phyloP scores from a whole-genome alignment of 2,329 filamentous ascomycete genomes.

The Colletotrichum destructivum region DNA sequence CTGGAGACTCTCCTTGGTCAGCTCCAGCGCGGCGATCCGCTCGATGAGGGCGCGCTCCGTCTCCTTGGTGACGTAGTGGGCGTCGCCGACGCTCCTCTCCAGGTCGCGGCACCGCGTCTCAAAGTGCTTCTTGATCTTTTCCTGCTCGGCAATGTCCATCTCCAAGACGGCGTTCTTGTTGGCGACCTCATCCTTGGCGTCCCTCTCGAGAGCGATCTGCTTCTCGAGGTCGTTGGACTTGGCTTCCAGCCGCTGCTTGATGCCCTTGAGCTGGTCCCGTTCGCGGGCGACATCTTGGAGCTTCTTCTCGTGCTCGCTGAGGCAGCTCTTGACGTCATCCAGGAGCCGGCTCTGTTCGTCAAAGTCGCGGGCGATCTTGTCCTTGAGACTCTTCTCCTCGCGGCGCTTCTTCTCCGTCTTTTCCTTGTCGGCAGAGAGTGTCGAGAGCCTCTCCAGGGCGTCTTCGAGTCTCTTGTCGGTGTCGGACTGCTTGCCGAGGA shows the following conservation, averaged over 20 bases:
- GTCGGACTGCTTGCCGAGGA: slow-evolving; percentile 35
- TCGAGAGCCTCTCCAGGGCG: slow-evolving; percentile 32
- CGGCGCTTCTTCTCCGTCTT: slow-evolving; percentile 25
- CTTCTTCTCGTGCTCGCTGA: slow-evolving; percentile 32
- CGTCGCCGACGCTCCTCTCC: slow-evolving; percentile 37
- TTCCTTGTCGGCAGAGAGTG: slow-evolving; percentile 37
- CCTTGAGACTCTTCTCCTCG: slow-evolving; percentile 31
- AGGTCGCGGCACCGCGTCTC: slow-evolving; percentile 29
- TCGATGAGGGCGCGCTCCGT: slow-evolving; percentile 40
- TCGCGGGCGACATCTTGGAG: slow-evolving; percentile 27
- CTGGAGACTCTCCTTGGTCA: slow-evolving; percentile 39
- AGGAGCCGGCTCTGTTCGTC: slow-evolving; percentile 36
- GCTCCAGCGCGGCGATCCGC: slow-evolving; percentile 40
- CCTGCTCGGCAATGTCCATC: slow-evolving; percentile 23
- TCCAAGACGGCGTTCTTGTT: slow-evolving; percentile 25
- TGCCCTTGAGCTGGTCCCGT: slow-evolving; percentile 35
- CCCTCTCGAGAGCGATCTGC: slow-evolving; percentile 26
- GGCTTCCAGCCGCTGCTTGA: slow-evolving; percentile 32
- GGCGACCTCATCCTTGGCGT: slow-evolving; percentile 24
- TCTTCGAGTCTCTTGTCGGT: slow-evolving; percentile 39
- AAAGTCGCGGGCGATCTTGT: slow-evolving; percentile 32
- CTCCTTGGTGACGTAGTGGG: slow-evolving; percentile 36
- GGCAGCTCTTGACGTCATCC: slow-evolving; percentile 32
- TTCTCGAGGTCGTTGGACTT: slow-evolving; percentile 34
- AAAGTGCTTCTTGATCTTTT: slow-evolving; percentile 20